Conservation (phyloP, 176 grass and related monocot genomes). For the Carex myosuroides region DNA sequence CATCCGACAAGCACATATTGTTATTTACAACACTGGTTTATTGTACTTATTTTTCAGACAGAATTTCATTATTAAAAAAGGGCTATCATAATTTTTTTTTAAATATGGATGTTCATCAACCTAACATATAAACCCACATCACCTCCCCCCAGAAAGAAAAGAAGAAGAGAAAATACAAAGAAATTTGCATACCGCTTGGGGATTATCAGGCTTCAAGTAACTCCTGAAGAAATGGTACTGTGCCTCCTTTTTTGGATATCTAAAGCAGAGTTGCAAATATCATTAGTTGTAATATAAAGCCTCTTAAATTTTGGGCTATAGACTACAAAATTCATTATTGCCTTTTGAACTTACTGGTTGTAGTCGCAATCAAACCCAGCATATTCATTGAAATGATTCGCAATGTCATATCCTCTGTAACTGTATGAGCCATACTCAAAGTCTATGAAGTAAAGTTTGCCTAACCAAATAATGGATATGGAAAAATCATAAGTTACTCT, state of each 20-base stretch:
- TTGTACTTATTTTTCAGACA: not conserved
- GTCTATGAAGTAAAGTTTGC: slow-evolving; percentile 94
- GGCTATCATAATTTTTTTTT: not conserved
- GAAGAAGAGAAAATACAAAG: slow-evolving; percentile 4
- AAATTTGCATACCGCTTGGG: slow-evolving; percentile 52
- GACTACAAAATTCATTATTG: slow-evolving; percentile 15
- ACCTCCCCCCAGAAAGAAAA: not conserved
- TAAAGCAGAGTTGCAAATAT: slow-evolving; percentile 26
- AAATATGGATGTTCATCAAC: not conserved
- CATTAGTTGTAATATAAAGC: not conserved
- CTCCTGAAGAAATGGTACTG: slow-evolving; percentile 95
- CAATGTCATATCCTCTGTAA: slow-evolving; percentile 92
- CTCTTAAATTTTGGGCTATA: not conserved
- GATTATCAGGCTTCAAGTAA: slow-evolving; percentile 61
- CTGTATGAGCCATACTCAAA: slow-evolving; percentile 98
- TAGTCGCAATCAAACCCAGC: slow-evolving; percentile 92
- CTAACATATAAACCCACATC: not conserved
- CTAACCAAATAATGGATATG: slow-evolving; percentile 34
- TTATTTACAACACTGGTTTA: not conserved
- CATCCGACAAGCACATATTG: too few species aligned
- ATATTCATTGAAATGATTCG: slow-evolving; percentile 98
- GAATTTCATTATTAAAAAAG: not conserved
- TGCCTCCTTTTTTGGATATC: slow-evolving; percentile 87
- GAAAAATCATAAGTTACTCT: slow-evolving; percentile 10
- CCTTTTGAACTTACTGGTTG: slow-evolving; percentile 51